Base-by-base conservation (phyloP, 2,329 filamentous ascomycete genomes). In the Mariannaea sp. region DNA sequence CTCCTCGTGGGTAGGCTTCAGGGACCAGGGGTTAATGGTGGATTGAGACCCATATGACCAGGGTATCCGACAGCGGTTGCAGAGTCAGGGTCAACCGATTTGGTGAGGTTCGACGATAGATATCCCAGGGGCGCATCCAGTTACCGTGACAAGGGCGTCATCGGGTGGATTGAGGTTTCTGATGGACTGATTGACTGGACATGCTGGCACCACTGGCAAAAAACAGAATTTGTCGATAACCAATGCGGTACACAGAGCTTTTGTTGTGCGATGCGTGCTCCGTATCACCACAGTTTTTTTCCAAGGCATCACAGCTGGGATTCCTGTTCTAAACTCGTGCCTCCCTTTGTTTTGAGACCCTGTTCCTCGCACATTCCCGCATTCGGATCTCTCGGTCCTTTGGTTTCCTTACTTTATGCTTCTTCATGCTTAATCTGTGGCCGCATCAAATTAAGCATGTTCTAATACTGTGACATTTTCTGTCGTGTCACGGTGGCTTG, bases 391-490 rank as follows among this genome's bases (percentile, higher is more conserved):
- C 27, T 54, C 51, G 51, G 51, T 29, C 38, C 26, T 59, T 61
- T 64, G 61, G n/a, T n/a, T n/a, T n/a, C n/a, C n/a, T n/a, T n/a
- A n/a, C n/a, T 61, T 64, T 64, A 63, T 64, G 60, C 59, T 55
- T 56, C 49, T 58, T 44, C 54, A 53, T 59, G 30, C 38, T 53
- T 46, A 42, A 55, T 58, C 55, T 4, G 52, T 46, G 45, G 17
- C 40, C 30, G n/a, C 58, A 40, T 20, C 41, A 48, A 53, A 46
- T 55, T 49, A 53, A 46, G 53, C 47, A 38, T 47, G 52, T 46
- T 49, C 43, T 56, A 45, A 26, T 43, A 14, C 8, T 24, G 22
- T 24, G 22, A 5, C 22, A 8, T 24, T 5, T 24, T 24, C 5
- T 24, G 22, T 24, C 22, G 22, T 24, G 22, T 24, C 22, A 8